A percentile compares a stretch with the other conserved stretches of the same genome.
Evolutionary conservation across 495 filamentous ascomycete genomes (phyloP).

Genomic region (Cercophora scortea): DNA sequence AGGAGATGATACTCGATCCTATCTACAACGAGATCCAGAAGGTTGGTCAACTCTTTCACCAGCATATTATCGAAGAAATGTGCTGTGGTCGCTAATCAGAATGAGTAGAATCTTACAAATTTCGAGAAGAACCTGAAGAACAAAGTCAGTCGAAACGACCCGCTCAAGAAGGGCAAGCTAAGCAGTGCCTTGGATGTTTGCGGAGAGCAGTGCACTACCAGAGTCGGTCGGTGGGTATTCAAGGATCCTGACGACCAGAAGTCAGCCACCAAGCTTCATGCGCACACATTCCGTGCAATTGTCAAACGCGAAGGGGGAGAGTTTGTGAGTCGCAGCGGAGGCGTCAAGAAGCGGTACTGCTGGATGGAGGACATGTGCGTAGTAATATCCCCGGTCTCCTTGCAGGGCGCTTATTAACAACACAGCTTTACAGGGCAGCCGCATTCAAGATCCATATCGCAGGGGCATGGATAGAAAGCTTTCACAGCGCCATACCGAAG

Average conservation of each 20-base stretch:
- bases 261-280: not conserved
- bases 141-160: not conserved
- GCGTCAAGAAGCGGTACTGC: not conserved
- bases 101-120: not conserved
- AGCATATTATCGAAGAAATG: not conserved
- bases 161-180: not conserved
- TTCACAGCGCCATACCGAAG: too few species aligned
- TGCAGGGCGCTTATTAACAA: not conserved
- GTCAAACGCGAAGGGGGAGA: slow-evolving; percentile 5
- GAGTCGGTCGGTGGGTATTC: slow-evolving; percentile 8
- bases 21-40: not conserved
- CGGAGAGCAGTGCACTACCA: not conserved
- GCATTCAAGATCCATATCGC: slow-evolving; percentile 5
- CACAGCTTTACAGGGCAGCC: not conserved
- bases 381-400: not conserved
- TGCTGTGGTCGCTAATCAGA: too few species aligned
- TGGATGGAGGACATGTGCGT: slow-evolving; percentile 15
- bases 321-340: slow-evolving; percentile 6
- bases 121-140: not conserved
- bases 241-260: not conserved
- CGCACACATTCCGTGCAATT: slow-evolving; percentile 10
- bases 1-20: not conserved
- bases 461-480: not conserved
- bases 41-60: not conserved
- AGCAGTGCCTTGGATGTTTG: not conserved